These are phyloP conservation scores for Thalassiosira ordinaria DNA, from an alignment of 352 stramenopile genomes.

Conservation along the genomic window DNA sequence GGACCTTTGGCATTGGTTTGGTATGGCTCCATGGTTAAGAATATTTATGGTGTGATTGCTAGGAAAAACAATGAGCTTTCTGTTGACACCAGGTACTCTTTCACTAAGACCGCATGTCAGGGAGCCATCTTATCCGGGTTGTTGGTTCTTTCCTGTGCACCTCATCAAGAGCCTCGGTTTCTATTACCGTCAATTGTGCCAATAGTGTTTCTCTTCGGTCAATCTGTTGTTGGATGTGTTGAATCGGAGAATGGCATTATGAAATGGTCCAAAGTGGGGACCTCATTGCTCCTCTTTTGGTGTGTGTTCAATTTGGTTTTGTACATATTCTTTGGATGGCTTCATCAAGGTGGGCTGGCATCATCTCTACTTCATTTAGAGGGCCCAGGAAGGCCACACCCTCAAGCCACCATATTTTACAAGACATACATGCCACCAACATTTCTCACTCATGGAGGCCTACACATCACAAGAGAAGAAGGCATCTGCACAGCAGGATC, in stretches of 20 bases:
- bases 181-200: constrained; percentile 89
- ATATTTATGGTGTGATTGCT: background rate
- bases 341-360: constrained; percentile 78
- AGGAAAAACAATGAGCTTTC: constrained; percentile 7
- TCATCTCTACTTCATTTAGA: constrained; percentile 53
- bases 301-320: constrained; percentile 75
- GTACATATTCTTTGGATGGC: constrained; percentile 72
- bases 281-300: constrained; percentile 44
- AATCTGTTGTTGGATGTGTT: constrained; percentile 27
- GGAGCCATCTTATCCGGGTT: constrained; percentile 84
- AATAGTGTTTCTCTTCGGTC: constrained; percentile 82
- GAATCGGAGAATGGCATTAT: constrained; percentile 2
- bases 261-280: constrained; percentile 11
- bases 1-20: constrained; percentile 87
- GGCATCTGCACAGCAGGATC: constrained; percentile 1
- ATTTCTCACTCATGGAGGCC: constrained; percentile 54
- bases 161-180: constrained; percentile 94
- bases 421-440: constrained; percentile 83
- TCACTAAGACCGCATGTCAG: constrained; percentile 35
- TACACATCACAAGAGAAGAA: constrained; percentile 5
- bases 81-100: constrained; percentile 1
- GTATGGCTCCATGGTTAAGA: constrained; percentile 60
- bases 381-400: background rate
- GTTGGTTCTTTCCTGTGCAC: constrained; percentile 89
- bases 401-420: constrained; percentile 62